A percentile compares a stretch with the other conserved stretches of the same genome.
phyloP scores from a whole-genome alignment of 352 stramenopile genomes.

The Globisporangium cederbergense region DNA sequence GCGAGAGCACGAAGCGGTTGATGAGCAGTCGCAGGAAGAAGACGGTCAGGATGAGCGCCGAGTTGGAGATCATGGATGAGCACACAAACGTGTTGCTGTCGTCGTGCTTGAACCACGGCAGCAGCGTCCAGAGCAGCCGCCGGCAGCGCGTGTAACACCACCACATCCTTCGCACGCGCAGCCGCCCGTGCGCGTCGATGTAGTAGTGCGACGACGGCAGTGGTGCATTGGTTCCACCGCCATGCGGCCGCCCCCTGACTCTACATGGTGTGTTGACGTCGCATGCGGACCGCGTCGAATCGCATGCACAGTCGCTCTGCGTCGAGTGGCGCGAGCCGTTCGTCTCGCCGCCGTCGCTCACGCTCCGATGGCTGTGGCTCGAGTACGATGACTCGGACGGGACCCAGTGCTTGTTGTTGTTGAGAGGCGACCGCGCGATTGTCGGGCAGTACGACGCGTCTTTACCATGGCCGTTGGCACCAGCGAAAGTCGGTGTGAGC shows the following conservation, averaged over 20 bases:
- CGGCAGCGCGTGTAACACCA: conserved; percentile 52
- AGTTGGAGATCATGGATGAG: conserved; percentile 71
- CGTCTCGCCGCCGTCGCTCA: conserved; percentile 17
- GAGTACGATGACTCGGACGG: conserved; percentile 16
- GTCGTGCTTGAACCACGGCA: conserved; percentile 64
- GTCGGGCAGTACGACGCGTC: conserved; percentile 1
- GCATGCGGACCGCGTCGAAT: conserved; percentile 3
- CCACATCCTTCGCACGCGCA: conserved; percentile 51
- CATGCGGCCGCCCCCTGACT: background rate
- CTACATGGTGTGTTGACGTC: background rate
- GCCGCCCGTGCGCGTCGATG: conserved; percentile 41
- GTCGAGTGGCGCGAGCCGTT: conserved; percentile 24
- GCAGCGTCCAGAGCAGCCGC: conserved; percentile 38
- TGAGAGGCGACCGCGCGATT: background rate
- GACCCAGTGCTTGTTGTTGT: conserved; percentile 7
- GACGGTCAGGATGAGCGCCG: conserved; percentile 59
- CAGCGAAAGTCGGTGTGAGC: conserved; percentile 8
- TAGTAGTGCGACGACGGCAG: conserved; percentile 65
- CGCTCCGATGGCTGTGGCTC: conserved; percentile 19
- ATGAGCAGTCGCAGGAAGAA: conserved; percentile 44
- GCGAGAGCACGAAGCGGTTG: conserved; percentile 43
- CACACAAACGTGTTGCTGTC: conserved; percentile 82
- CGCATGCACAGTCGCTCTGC: conserved; percentile 11
- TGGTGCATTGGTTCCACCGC: background rate
- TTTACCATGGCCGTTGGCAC: too few species aligned